Percentiles rank a stretch among this genome's conserved stretches.
phyloP scores from a whole-genome alignment of 441 rosid species.

The Metrosideros polymorpha region DNA sequence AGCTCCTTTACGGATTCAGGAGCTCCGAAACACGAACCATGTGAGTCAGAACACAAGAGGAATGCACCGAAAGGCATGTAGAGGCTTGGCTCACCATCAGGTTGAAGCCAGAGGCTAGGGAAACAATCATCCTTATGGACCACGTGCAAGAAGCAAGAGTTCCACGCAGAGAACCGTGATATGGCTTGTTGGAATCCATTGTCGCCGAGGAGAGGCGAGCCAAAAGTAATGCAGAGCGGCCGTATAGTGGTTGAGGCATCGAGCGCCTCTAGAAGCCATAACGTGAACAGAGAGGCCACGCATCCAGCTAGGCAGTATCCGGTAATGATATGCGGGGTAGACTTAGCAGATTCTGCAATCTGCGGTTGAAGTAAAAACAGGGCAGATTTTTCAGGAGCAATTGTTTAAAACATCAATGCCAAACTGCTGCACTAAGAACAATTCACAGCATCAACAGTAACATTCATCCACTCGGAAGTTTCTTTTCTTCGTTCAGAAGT shows the following conservation, averaged over 20 bases:
- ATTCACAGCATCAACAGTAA: too few species aligned
- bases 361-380: background rate
- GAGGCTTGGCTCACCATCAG: background rate
- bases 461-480: too few species aligned
- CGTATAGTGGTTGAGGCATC: slow-evolving; percentile 6
- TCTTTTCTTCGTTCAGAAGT: too few species aligned
- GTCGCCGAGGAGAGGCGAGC: slow-evolving; percentile 51
- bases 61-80: slow-evolving; percentile 57
- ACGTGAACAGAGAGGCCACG: slow-evolving; percentile 58
- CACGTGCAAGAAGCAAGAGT: slow-evolving; percentile 62
- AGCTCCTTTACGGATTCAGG: slow-evolving; percentile 21
- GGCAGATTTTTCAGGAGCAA: background rate
- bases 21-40: slow-evolving; percentile 34
- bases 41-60: slow-evolving; percentile 34
- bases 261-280: slow-evolving; percentile 49
- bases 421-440: background rate
- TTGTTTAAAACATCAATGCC: background rate
- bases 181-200: slow-evolving; percentile 25
- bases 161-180: slow-evolving; percentile 25
- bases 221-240: slow-evolving; percentile 69
- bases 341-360: background rate
- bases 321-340: slow-evolving; percentile 28
- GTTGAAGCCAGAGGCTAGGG: slow-evolving; percentile 13
- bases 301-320: slow-evolving; percentile 60
- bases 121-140: slow-evolving; percentile 21